Evolutionary conservation across 2,329 filamentous ascomycete genomes (phyloP), one percentile per base, ranked within the genome.

Genomic region (Epichloe bromicola): DNA sequence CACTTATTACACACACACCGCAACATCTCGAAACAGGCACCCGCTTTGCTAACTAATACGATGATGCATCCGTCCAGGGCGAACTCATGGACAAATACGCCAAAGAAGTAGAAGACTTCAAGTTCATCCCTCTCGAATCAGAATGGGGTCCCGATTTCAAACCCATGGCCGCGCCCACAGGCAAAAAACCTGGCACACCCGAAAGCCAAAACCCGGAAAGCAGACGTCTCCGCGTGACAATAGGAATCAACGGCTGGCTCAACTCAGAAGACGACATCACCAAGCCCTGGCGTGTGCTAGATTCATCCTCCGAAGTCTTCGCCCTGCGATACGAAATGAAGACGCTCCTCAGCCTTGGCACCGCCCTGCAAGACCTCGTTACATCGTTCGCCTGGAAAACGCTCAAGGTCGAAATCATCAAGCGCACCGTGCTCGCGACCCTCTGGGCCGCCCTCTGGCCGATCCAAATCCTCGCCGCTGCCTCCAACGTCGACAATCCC

Each of bases 61-160:
- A n/a, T 4, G 38, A 14, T 4, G 38, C 10, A 19, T 2, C 6
- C 7, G 19, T 15, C 2, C 30, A 74, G 72, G 88, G 89, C 3
- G 78, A 85, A 58, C 89, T 91, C 76, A 86, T 95, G 75, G 87
- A 95, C 59, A 78, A 83, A 52, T 95, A 95, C 61, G 88, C 90
- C 3, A 81, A 82, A 52, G 87, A 95, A 61, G 88, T 95, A 1
- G 82, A 93, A 56, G 90, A 95, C 64, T 82, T 82, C 58, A 69
- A 72, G 19, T 95, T 96, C 62, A 73, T 95, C 1, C 88, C 88
- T 0, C 76, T 94, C 15, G 74, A 76, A 33, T 68, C 70, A 5
- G 61, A 73, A 50, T 68, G 63, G 63, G 70, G 70, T 5, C 50
- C 59, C 8, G 60, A 58, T 12, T 44, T 10, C 30, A 10, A 30